phyloP scores from a whole-genome alignment of 2,329 filamentous ascomycete genomes.

The Epichloe brachyelytri region DNA sequence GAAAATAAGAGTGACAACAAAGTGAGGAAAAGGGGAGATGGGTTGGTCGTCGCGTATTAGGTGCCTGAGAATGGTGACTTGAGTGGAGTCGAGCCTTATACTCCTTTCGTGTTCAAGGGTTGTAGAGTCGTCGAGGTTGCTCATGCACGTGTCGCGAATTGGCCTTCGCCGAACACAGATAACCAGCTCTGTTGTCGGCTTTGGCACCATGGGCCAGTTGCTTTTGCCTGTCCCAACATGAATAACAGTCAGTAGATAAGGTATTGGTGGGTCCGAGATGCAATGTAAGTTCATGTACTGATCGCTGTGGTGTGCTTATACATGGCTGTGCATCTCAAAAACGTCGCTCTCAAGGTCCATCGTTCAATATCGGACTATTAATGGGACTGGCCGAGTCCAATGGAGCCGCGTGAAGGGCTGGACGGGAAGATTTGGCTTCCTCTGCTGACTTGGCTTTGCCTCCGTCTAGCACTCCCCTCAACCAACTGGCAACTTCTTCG shows the following conservation, averaged over 20 bases:
- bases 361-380: constrained; percentile 22
- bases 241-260: background rate
- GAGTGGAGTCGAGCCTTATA: no score
- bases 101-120: no score
- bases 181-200: constrained; percentile 2
- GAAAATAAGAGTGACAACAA: no score
- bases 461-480: constrained; percentile 52
- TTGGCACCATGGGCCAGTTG: background rate
- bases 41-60: no score
- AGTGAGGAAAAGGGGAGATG: no score
- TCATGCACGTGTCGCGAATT: background rate
- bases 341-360: background rate
- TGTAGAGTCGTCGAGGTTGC: no score
- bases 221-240: background rate
- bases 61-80: no score
- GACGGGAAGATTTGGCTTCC: constrained; percentile 45
- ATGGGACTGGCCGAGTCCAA: constrained; percentile 57
- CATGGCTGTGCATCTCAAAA: no score
- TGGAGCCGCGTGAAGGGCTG: constrained; percentile 78
- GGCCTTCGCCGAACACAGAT: background rate
- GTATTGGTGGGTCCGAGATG: background rate
- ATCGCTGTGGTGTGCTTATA: background rate
- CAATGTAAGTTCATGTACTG: background rate
- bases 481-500: constrained; percentile 78
- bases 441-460: constrained; percentile 36